These are phyloP conservation scores for Pisolithus thermaeus DNA, from an alignment of 1,284 basidiomycete genomes.

Conservation along the genomic window DNA sequence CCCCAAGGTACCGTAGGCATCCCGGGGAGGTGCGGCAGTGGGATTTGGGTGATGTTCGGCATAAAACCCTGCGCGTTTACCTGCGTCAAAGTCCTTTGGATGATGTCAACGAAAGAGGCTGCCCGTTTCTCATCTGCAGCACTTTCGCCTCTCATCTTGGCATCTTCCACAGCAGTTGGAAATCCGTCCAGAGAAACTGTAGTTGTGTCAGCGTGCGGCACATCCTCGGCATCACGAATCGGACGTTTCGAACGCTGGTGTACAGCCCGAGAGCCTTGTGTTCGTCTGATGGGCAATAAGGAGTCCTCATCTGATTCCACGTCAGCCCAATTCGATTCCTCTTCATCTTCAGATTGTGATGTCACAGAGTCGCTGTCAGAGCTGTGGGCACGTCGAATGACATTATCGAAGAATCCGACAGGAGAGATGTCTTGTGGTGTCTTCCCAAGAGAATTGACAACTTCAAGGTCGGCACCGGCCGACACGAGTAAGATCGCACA, in stretches of 20 bases:
- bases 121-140: constrained; percentile 58
- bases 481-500: constrained; percentile 68
- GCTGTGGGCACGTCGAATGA: constrained; percentile 19
- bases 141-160: constrained; percentile 11
- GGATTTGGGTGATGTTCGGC: constrained; percentile 54
- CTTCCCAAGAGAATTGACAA: constrained; percentile 74
- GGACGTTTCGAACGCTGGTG: constrained; percentile 27
- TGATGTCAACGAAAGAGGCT: constrained; percentile 63
- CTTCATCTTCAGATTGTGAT: constrained; percentile 43
- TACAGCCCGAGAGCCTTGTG: constrained; percentile 27
- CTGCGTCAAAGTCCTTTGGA: constrained; percentile 70
- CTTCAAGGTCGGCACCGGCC: constrained; percentile 75
- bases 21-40: constrained; percentile 41
- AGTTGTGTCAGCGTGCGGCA: constrained; percentile 6
- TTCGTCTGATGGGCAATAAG: constrained; percentile 28
- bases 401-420: constrained; percentile 48
- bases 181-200: constrained; percentile 9
- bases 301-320: constrained; percentile 60
- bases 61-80: constrained; percentile 52
- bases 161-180: constrained; percentile 20
- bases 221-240: constrained; percentile 25
- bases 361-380: constrained; percentile 27
- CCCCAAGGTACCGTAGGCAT: constrained; percentile 62
- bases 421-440: constrained; percentile 75
- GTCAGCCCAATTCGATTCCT: constrained; percentile 64